phyloP scores from a whole-genome alignment of 352 stramenopile genomes.

The Globisporangium paroecandrum region DNA sequence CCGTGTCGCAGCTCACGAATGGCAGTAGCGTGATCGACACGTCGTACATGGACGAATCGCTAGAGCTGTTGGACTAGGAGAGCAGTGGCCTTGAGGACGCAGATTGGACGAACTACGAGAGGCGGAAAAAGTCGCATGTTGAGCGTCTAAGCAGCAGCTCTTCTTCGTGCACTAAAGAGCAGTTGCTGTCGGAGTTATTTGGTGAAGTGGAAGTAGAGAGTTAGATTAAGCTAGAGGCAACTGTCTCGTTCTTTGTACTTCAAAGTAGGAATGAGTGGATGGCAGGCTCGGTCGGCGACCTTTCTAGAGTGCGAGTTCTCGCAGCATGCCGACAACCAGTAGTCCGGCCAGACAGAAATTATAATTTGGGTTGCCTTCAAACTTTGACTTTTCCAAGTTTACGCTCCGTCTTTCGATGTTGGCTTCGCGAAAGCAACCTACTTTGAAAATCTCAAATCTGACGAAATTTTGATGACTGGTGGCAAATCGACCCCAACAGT shows the following conservation, averaged over 20 bases:
- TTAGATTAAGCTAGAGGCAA: neutral
- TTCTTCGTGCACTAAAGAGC: neutral
- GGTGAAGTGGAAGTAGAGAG: neutral
- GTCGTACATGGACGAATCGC: too few species aligned
- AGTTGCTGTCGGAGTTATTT: neutral
- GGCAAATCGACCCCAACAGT: too few species aligned
- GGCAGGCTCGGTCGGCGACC: too few species aligned
- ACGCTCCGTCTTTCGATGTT: too few species aligned
- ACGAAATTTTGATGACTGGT: neutral
- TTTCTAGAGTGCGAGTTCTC: too few species aligned
- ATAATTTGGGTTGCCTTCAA: neutral
- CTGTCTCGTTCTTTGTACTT: too few species aligned
- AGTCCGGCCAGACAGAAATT: neutral
- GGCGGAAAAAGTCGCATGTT: neutral
- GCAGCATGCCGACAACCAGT: too few species aligned
- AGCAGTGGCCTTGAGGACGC: neutral
- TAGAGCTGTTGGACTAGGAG: too few species aligned
- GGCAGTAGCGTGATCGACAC: too few species aligned
- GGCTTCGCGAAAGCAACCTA: too few species aligned
- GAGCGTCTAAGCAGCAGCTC: conserved; percentile 3
- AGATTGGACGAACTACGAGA: neutral
- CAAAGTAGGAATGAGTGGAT: too few species aligned
- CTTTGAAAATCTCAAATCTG: neutral
- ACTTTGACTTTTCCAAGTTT: neutral
- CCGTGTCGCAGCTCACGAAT: too few species aligned